phyloP scores from a whole-genome alignment of 345 rosid species.

The Syzygium jambos region DNA sequence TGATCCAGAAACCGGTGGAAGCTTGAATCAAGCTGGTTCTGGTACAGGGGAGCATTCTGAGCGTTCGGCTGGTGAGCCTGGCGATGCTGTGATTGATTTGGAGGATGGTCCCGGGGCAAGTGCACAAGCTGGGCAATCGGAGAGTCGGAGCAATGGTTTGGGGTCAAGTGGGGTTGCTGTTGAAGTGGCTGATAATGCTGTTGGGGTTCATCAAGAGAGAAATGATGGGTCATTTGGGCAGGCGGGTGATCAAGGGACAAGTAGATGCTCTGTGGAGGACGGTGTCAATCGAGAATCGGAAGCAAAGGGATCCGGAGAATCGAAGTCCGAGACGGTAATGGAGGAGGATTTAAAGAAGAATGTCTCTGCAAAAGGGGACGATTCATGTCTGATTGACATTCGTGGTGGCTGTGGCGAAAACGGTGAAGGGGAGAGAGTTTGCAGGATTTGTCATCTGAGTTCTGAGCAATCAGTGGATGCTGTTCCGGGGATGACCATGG shows the following conservation, averaged over 20 bases:
- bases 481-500: background rate
- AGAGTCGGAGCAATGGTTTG: constrained; percentile 1
- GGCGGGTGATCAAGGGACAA: background rate
- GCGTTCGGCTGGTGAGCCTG: background rate
- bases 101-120: background rate
- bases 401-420: constrained; percentile 19
- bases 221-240: background rate
- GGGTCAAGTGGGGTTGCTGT: background rate
- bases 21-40: background rate
- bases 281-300: background rate
- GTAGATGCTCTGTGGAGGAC: background rate
- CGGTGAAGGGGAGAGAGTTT: constrained; percentile 47
- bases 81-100: background rate
- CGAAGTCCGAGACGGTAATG: background rate
- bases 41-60: background rate
- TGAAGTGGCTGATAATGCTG: background rate
- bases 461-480: constrained; percentile 40
- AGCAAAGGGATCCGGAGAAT: background rate
- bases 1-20: background rate
- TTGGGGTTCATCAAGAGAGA: background rate
- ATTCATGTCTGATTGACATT: constrained; percentile 36
- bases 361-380: constrained; percentile 8
- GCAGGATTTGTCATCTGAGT: constrained; percentile 85
- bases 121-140: background rate
- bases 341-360: background rate